These are phyloP conservation scores for Heritiera littoralis DNA, from an alignment of 345 rosid genomes.

Conservation along the genomic window DNA sequence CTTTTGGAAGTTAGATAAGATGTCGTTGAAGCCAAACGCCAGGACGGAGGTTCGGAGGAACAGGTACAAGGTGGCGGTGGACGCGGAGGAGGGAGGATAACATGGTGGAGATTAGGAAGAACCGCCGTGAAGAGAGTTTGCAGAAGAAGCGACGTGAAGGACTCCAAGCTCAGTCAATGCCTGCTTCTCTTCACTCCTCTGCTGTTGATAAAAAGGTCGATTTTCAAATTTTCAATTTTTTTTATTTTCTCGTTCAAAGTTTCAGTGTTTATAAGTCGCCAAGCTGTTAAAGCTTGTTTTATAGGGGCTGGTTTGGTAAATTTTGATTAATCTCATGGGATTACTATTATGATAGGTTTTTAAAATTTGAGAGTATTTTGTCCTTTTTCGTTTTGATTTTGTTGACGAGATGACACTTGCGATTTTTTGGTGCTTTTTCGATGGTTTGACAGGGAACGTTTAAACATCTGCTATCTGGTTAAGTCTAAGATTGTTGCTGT, in stretches of 20 bases:
- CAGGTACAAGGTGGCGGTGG: constrained; percentile 28
- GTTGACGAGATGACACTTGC: background rate
- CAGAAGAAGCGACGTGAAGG: constrained; percentile 35
- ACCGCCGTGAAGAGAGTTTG: constrained; percentile 28
- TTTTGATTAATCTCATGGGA: background rate
- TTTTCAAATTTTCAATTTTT: background rate
- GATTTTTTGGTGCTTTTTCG: background rate
- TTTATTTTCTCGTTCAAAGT: background rate
- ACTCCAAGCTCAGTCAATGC: constrained; percentile 25
- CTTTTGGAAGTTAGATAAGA: background rate
- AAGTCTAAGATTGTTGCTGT: background rate
- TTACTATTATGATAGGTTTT: background rate
- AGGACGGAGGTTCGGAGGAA: constrained; percentile 28
- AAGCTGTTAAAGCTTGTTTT: background rate
- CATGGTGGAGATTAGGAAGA: constrained; percentile 35
- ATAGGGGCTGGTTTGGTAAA: background rate
- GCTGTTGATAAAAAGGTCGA: constrained; percentile 59
- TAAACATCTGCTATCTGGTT: background rate
- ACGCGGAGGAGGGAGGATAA: constrained; percentile 32
- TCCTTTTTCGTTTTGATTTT: background rate
- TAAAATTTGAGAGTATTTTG: background rate
- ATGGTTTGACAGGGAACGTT: background rate
- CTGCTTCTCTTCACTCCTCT: constrained; percentile 47
- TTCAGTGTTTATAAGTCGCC: background rate
- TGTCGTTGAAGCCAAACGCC: constrained; percentile 34